Conservation (phyloP, 805 yeast species). For the Lachancea cidri region DNA sequence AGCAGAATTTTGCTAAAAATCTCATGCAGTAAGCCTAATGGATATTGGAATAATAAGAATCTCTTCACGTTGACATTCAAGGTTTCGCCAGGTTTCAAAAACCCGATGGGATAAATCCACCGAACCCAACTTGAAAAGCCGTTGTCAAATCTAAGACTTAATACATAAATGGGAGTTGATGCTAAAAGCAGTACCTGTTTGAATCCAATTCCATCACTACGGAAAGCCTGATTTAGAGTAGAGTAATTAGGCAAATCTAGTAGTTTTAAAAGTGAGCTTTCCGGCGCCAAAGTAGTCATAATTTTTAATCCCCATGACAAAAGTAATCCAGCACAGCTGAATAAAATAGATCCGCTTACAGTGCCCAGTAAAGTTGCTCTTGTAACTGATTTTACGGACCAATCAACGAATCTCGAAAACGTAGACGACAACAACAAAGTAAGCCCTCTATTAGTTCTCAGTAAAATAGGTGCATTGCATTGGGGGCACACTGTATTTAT, state of each 20-base stretch:
- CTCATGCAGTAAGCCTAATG: conserved; percentile 5
- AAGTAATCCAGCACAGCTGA: conserved; percentile 4
- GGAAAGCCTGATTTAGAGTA: conserved; percentile 5
- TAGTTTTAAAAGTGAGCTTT: conserved; percentile 7
- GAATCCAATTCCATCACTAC: conserved; percentile 4
- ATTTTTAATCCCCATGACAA: conserved; percentile 7
- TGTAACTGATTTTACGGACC: conserved; percentile 3
- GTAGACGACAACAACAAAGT: conserved; percentile 13
- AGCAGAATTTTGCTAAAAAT: background rate
- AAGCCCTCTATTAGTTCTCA: conserved; percentile 10
- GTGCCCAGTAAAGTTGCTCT: conserved; percentile 5
- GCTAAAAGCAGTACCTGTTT: conserved; percentile 4
- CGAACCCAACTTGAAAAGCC: conserved; percentile 5
- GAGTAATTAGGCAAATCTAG: conserved; percentile 3
- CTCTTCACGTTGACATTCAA: conserved; percentile 4
- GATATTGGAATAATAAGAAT: conserved; percentile 6
- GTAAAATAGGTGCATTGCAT: conserved; percentile 23
- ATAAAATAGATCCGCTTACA: conserved; percentile 5
- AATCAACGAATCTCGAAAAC: conserved; percentile 7
- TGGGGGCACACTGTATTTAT: conserved; percentile 31
- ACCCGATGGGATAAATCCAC: conserved; percentile 5
- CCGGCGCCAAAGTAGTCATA: conserved; percentile 9
- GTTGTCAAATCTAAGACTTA: conserved; percentile 6
- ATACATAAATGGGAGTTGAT: conserved; percentile 5
- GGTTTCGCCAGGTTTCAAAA: conserved; percentile 6